Evolutionary conservation across 148 eudicot genomes (phyloP).

Genomic region (Chenopodium album): DNA sequence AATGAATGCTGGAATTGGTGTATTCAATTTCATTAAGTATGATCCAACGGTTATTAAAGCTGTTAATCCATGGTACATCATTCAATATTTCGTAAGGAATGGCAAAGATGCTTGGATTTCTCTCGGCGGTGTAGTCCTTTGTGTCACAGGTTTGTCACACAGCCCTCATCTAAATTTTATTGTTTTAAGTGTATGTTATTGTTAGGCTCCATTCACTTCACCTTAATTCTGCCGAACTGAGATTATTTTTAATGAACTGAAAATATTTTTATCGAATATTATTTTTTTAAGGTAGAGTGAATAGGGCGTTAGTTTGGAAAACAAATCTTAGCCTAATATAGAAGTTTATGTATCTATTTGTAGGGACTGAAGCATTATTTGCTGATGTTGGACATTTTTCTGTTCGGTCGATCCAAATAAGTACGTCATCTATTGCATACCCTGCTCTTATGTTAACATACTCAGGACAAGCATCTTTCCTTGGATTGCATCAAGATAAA

Average conservation of each 20-base stretch:
- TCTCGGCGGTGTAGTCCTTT: conserved; percentile 43
- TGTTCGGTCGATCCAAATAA: conserved; percentile 41
- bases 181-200: too few species aligned
- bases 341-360: not conserved
- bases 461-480: conserved; percentile 45
- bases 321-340: too few species aligned
- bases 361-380: conserved; percentile 48
- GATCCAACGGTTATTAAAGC: conserved; percentile 43
- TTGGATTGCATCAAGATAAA: conserved; percentile 27
- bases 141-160: conserved; percentile 30
- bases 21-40: conserved; percentile 39
- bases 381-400: conserved; percentile 52
- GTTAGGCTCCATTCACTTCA: too few species aligned
- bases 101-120: conserved; percentile 43
- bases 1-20: conserved; percentile 34
- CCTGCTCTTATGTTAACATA: conserved; percentile 43
- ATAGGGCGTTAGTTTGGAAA: too few species aligned
- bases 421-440: conserved; percentile 36
- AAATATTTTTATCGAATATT: too few species aligned
- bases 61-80: conserved; percentile 38
- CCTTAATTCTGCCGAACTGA: too few species aligned
- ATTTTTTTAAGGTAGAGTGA: too few species aligned
- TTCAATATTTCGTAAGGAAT: conserved; percentile 38
- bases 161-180: too few species aligned
- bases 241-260: too few species aligned